Evolutionary conservation across 2,329 filamentous ascomycete genomes (phyloP).

Genomic region (Clarireedia homoeocarpa): DNA sequence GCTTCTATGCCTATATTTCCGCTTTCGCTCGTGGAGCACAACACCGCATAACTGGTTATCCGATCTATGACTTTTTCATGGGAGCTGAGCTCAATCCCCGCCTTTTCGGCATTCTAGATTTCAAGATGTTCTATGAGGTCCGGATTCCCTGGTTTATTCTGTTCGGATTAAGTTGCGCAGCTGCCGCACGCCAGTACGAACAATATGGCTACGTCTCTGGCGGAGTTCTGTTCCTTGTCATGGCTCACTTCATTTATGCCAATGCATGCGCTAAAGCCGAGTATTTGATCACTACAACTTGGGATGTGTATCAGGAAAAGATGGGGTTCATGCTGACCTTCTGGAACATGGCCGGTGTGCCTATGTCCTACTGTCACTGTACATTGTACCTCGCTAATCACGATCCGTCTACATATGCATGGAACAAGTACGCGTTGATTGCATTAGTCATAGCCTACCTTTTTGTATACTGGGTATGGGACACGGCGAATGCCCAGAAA

Average conservation of each 20-base stretch:
- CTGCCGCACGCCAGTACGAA: conserved; percentile 78
- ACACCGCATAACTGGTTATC: conserved; percentile 84
- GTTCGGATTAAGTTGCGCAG: conserved; percentile 66
- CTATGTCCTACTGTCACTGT: conserved; percentile 86
- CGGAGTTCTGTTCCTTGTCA: conserved; percentile 76
- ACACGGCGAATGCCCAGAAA: conserved; percentile 88
- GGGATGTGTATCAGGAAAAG: conserved; percentile 97
- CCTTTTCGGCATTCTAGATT: conserved; percentile 76
- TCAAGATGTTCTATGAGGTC: conserved; percentile 96
- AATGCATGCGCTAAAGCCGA: conserved; percentile 90
- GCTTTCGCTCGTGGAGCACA: conserved; percentile 71
- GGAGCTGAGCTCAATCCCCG: conserved; percentile 80
- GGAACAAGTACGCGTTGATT: conserved; percentile 61
- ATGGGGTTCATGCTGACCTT: conserved; percentile 96
- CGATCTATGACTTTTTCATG: conserved; percentile 86
- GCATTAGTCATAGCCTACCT: conserved; percentile 65
- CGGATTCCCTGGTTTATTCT: conserved; percentile 89
- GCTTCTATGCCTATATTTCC: conserved; percentile 78
- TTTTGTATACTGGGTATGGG: conserved; percentile 85
- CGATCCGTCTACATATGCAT: conserved; percentile 63
- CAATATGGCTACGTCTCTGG: conserved; percentile 75
- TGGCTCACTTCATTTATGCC: conserved; percentile 88
- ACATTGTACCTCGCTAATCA: conserved; percentile 85
- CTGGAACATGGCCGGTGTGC: conserved; percentile 89
- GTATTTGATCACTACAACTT: conserved; percentile 82